phyloP scores from a whole-genome alignment of 2,329 filamentous ascomycete genomes.

The Alternaria sp. region DNA sequence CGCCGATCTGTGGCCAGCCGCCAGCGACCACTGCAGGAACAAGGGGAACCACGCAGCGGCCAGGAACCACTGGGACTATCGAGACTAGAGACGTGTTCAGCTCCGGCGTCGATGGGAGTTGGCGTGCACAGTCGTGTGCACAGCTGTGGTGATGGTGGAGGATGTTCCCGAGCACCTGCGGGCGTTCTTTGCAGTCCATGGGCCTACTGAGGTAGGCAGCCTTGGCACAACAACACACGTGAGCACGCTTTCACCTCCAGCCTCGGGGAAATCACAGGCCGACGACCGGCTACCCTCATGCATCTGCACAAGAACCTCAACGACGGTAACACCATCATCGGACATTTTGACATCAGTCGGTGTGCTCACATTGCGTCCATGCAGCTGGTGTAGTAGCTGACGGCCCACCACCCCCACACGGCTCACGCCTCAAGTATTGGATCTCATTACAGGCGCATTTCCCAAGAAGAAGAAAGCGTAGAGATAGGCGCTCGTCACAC shows the following conservation, averaged over 20 bases:
- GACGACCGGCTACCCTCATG: background rate
- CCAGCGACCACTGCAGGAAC: constrained; percentile 23
- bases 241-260: background rate
- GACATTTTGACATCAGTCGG: constrained; percentile 10
- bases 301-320: background rate
- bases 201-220: background rate
- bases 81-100: background rate
- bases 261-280: background rate
- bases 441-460: background rate
- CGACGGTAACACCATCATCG: constrained; percentile 1
- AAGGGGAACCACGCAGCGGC: constrained; percentile 6
- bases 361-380: constrained; percentile 14
- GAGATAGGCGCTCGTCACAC: constrained; percentile 17
- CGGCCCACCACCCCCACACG: constrained; percentile 8
- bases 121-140: background rate
- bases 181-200: background rate
- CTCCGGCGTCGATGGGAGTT: background rate
- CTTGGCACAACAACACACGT: background rate
- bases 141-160: background rate
- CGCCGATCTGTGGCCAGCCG: constrained; percentile 22
- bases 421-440: background rate
- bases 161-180: background rate
- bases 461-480: constrained; percentile 1
- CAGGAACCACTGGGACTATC: background rate
- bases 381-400: constrained; percentile 6